Conservation (phyloP, 768 basidiomycete genomes). For the Lactarius hengduanensis region DNA sequence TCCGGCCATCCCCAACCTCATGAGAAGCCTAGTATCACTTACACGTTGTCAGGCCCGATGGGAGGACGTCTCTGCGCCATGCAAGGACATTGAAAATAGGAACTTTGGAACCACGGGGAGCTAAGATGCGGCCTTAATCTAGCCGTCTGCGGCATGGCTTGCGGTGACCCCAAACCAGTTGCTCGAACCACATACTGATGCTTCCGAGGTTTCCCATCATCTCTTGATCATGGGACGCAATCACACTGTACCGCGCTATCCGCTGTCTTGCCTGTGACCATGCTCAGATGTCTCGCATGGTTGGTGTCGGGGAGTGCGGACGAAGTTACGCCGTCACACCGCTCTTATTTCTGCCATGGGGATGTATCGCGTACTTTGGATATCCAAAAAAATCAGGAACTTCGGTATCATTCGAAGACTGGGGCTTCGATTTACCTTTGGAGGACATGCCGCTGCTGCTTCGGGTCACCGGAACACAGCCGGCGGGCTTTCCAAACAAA, state of each 20-base stretch:
- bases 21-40: slow-evolving; percentile 59
- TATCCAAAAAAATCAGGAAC: slow-evolving; percentile 72
- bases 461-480: slow-evolving; percentile 33
- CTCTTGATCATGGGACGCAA: slow-evolving; percentile 58
- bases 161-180: slow-evolving; percentile 80
- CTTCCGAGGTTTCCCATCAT: slow-evolving; percentile 75
- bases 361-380: slow-evolving; percentile 54
- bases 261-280: slow-evolving; percentile 69
- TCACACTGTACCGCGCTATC: slow-evolving; percentile 85
- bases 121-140: slow-evolving; percentile 64
- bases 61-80: slow-evolving; percentile 79
- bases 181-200: slow-evolving; percentile 84
- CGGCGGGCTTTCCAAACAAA: slow-evolving; percentile 60
- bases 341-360: slow-evolving; percentile 71
- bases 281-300: slow-evolving; percentile 48
- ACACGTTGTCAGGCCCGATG: slow-evolving; percentile 69
- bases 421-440: slow-evolving; percentile 61
- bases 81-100: slow-evolving; percentile 67
- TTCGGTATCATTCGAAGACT: slow-evolving; percentile 76
- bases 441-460: slow-evolving; percentile 70
- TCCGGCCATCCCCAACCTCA: slow-evolving; percentile 63
- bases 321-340: slow-evolving; percentile 67
- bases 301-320: slow-evolving; percentile 52
- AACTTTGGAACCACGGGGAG: slow-evolving; percentile 1
- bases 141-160: slow-evolving; percentile 55